phyloP scores from a whole-genome alignment of 2,329 filamentous ascomycete genomes.

The Penicillium verrucosum region DNA sequence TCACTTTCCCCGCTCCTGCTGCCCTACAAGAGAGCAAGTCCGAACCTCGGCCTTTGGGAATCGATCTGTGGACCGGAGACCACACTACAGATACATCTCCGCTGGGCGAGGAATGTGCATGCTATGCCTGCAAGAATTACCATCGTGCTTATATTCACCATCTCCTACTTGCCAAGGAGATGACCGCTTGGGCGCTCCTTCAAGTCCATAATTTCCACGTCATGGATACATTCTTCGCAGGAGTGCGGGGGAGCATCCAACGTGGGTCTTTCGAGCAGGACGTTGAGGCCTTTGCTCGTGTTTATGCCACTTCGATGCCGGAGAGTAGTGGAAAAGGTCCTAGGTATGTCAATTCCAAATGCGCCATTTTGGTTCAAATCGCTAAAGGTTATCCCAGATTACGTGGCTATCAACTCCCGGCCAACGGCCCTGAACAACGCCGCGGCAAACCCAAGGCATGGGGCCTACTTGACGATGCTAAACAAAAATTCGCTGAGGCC shows the following conservation, averaged over 20 bases:
- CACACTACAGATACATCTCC: slow-evolving; percentile 64
- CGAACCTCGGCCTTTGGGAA: slow-evolving; percentile 56
- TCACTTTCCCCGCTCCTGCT: slow-evolving; percentile 61
- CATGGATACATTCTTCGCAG: slow-evolving; percentile 69
- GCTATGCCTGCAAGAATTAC: slow-evolving; percentile 80
- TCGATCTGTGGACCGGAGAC: slow-evolving; percentile 69
- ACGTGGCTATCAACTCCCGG: slow-evolving; percentile 78
- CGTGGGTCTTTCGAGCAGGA: slow-evolving; percentile 55
- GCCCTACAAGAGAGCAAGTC: slow-evolving; percentile 7
- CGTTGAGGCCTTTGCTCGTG: slow-evolving; percentile 57
- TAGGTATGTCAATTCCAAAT: slow-evolving; percentile 44
- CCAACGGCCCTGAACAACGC: slow-evolving; percentile 58
- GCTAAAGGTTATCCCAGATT: slow-evolving; percentile 43
- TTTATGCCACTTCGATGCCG: slow-evolving; percentile 70
- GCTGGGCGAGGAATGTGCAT: slow-evolving; percentile 63
- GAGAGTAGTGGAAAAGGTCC: slow-evolving; percentile 73
- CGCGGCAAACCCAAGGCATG: slow-evolving; percentile 68
- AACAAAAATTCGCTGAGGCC: slow-evolving; percentile 48
- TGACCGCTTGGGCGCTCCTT: slow-evolving; percentile 91
- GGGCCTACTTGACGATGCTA: slow-evolving; percentile 54
- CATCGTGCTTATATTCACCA: slow-evolving; percentile 87
- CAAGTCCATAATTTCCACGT: slow-evolving; percentile 87
- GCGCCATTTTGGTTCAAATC: background rate
- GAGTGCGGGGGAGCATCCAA: slow-evolving; percentile 63
- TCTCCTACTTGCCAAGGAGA: slow-evolving; percentile 84